Conservation (phyloP, 202 grass and related monocot genomes). For the Setaria viridis region DNA sequence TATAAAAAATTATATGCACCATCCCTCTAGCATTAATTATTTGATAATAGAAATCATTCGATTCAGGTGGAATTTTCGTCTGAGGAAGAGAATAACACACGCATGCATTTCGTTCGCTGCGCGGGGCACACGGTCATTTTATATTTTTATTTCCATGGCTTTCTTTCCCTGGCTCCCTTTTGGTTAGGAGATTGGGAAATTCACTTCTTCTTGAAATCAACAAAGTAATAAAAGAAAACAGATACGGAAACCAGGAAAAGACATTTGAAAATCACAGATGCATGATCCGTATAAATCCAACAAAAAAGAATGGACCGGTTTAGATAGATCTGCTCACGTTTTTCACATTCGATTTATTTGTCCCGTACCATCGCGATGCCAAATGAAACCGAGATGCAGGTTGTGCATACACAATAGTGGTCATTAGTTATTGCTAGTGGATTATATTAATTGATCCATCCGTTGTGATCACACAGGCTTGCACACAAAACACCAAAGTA, state of each 20-base stretch:
- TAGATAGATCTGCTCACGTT: not conserved
- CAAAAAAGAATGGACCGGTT: not conserved
- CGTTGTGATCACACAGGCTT: not conserved
- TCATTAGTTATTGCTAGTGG: not conserved
- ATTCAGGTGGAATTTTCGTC: constrained; percentile 11
- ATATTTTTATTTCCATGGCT: not conserved
- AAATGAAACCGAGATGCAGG: not conserved
- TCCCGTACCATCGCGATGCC: no score
- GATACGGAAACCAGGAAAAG: not conserved
- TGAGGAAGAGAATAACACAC: not conserved
- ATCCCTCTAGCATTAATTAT: not conserved
- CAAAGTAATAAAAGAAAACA: not conserved
- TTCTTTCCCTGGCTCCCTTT: no score
- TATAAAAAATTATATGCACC: not conserved
- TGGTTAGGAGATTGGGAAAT: not conserved
- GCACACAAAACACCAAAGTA: not conserved
- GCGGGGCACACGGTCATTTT: not conserved
- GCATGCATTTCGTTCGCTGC: not conserved
- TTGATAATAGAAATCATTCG: not conserved
- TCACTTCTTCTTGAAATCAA: not conserved
- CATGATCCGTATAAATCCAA: not conserved
- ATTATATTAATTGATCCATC: not conserved
- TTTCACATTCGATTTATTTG: not conserved
- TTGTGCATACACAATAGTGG: not conserved
- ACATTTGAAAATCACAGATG: not conserved